Percentiles rank a stretch among this genome's conserved stretches.
These are phyloP conservation scores for Globisporangium uncinulatum DNA, from an alignment of 352 stramenopile genomes.

Conservation along the genomic window DNA sequence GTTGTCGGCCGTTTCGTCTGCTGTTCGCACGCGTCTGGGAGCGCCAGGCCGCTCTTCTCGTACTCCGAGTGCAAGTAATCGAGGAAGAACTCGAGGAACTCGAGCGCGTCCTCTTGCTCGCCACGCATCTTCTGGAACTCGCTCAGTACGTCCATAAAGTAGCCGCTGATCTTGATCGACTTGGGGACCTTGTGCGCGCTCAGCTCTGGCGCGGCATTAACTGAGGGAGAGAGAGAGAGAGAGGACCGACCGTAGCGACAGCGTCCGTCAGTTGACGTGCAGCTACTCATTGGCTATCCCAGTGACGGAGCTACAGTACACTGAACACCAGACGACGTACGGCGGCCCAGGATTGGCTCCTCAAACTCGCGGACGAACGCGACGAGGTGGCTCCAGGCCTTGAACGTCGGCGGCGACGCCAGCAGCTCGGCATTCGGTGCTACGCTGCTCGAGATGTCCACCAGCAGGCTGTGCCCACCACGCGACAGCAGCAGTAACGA, in stretches of 20 bases:
- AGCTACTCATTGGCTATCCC: no score
- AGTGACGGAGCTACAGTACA: no score
- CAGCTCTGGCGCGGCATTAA: constrained; percentile 12
- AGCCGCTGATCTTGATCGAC: constrained; percentile 73
- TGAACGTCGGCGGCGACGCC: constrained; percentile 39
- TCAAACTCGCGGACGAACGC: constrained; percentile 80
- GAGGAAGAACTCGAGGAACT: constrained; percentile 85
- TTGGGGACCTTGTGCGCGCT: constrained; percentile 45
- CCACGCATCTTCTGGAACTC: constrained; percentile 79
- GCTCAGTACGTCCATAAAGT: constrained; percentile 78
- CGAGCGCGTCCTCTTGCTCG: constrained; percentile 78
- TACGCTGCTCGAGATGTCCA: constrained; percentile 49
- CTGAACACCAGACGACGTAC: constrained; percentile 23
- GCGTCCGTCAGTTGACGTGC: no score
- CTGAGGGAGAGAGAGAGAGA: constrained; percentile 6
- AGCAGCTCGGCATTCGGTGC: constrained; percentile 42
- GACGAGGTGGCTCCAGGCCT: constrained; percentile 74
- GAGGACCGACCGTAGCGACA: neutral
- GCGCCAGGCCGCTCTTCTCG: constrained; percentile 54
- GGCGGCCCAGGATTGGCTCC: constrained; percentile 59
- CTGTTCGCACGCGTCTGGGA: constrained; percentile 50
- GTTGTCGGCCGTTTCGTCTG: constrained; percentile 43
- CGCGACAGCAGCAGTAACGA: neutral
- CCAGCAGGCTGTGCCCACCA: constrained; percentile 38
- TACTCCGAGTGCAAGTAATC: constrained; percentile 83